Conservation (phyloP, 2,329 filamentous ascomycete species). For the Aspergillus sp. region DNA sequence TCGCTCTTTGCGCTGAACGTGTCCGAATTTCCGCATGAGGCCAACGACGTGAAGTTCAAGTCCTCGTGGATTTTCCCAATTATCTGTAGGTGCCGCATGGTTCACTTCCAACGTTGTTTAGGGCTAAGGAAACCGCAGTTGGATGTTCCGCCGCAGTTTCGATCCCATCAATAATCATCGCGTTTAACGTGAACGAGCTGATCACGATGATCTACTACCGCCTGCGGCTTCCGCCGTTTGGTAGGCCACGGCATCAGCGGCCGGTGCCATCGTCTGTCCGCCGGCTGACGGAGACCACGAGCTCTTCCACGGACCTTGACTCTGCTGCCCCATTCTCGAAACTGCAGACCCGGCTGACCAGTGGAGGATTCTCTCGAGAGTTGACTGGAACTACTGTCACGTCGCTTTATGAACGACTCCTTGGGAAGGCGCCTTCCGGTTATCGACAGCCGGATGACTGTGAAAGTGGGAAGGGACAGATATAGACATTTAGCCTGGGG, state of each 20-base stretch:
- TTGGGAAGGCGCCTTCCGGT: background rate
- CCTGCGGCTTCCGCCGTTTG: background rate
- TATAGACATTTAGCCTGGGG: too few relatives aligned
- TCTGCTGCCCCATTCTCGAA: background rate
- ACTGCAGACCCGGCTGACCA: too few relatives aligned
- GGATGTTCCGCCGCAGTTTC: slow-evolving; percentile 1
- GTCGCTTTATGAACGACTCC: background rate
- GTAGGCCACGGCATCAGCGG: background rate
- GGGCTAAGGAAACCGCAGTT: background rate
- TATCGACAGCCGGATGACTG: background rate
- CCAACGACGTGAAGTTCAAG: slow-evolving; percentile 3
- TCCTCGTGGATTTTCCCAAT: slow-evolving; percentile 10
- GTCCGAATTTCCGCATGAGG: slow-evolving; percentile 8
- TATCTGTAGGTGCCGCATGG: slow-evolving; percentile 5
- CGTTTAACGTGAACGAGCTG: slow-evolving; percentile 1
- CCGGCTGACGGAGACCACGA: background rate
- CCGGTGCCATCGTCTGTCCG: background rate
- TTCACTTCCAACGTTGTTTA: background rate
- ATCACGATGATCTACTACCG: background rate
- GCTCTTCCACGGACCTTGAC: background rate
- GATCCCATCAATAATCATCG: slow-evolving; percentile 1
- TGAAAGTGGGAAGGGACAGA: background rate
- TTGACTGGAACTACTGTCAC: background rate
- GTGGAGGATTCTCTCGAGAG: background rate
- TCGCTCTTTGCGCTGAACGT: slow-evolving; percentile 11